Percentiles rank a stretch among this genome's conserved stretches.
Evolutionary conservation across 495 filamentous ascomycete species (phyloP).

Genomic region (Letharia lupina): DNA sequence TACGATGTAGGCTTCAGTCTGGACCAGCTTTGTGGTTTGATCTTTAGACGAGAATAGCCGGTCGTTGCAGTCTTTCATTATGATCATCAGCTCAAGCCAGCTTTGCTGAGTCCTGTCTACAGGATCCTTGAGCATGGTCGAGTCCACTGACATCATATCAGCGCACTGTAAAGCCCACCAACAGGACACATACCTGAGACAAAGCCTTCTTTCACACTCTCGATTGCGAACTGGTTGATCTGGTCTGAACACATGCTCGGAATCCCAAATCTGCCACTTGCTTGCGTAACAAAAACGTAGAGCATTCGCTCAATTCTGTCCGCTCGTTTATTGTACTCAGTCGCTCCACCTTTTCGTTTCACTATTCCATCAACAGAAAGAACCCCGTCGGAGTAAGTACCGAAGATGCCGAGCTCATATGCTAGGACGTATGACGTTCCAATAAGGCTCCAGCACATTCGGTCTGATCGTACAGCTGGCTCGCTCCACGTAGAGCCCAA

Average conservation of each 20-base stretch:
- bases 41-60: constrained; percentile 73
- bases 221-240: constrained; percentile 32
- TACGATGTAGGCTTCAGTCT: constrained; percentile 69
- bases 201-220: constrained; percentile 12
- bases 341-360: background rate
- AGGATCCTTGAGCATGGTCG: constrained; percentile 50
- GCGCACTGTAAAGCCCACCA: background rate
- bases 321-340: constrained; percentile 43
- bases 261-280: constrained; percentile 84
- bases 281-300: constrained; percentile 81
- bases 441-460: constrained; percentile 98
- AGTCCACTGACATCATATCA: constrained; percentile 25
- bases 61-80: constrained; percentile 83
- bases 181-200: constrained; percentile 11
- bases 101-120: constrained; percentile 66
- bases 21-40: constrained; percentile 77
- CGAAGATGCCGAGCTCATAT: constrained; percentile 92
- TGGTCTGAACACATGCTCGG: constrained; percentile 83
- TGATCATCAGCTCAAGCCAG: constrained; percentile 82
- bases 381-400: constrained; percentile 39
- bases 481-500: constrained; percentile 60
- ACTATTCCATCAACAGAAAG: constrained; percentile 6
- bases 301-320: constrained; percentile 76
- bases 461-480: constrained; percentile 90
- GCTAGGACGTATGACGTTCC: constrained; percentile 82